Evolutionary conservation across 345 rosid genomes (phyloP).

Genomic region (Populus pruinosa): DNA sequence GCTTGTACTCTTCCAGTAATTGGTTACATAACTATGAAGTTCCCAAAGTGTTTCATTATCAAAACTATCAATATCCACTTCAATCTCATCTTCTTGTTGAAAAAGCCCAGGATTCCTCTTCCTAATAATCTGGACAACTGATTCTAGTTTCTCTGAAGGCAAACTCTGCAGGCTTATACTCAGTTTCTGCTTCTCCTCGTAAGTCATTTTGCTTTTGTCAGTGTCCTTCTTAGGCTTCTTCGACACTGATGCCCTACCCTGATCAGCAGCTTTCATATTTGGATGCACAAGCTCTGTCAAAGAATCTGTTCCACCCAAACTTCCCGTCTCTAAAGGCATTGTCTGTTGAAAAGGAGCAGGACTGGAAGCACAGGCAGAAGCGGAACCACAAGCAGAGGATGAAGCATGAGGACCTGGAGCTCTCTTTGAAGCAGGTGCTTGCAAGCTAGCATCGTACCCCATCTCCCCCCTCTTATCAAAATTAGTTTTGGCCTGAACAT

Average conservation of each 20-base stretch:
- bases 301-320: constrained; percentile 47
- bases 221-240: constrained; percentile 47
- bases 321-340: constrained; percentile 19
- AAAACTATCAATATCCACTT: constrained; percentile 79
- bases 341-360: constrained; percentile 14
- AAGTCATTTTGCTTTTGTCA: constrained; percentile 60
- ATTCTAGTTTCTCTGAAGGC: constrained; percentile 74
- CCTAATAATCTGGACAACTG: constrained; percentile 76
- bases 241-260: constrained; percentile 22
- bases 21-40: constrained; percentile 55
- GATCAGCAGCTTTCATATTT: constrained; percentile 13
- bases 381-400: not conserved
- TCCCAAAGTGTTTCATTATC: constrained; percentile 90
- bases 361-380: not conserved
- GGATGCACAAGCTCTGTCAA: constrained; percentile 34
- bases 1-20: constrained; percentile 42
- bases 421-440: constrained; percentile 27
- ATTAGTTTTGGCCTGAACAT: constrained; percentile 40
- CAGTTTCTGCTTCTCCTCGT: constrained; percentile 77
- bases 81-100: constrained; percentile 86
- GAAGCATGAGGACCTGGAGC: constrained; percentile 19
- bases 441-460: constrained; percentile 21
- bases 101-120: constrained; percentile 64
- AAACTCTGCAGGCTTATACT: constrained; percentile 63
- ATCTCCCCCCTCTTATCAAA: constrained; percentile 27